These are phyloP conservation scores for Fusarium tanahbumbuense DNA, from an alignment of 2,329 filamentous ascomycete genomes.

Conservation along the genomic window DNA sequence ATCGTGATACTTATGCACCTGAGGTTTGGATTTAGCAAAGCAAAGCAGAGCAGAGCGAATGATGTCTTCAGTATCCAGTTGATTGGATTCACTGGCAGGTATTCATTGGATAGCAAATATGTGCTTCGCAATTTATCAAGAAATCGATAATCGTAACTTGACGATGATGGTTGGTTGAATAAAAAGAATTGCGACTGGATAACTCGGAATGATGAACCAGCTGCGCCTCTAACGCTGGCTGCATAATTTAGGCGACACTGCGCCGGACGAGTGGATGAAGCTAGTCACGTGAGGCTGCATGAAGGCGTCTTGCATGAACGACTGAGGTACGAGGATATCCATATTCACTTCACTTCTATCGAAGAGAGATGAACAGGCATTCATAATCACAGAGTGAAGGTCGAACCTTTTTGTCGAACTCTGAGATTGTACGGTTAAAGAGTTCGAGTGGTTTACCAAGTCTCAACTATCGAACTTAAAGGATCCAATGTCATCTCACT, in stretches of 20 bases:
- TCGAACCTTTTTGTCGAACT: background rate
- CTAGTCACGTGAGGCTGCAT: constrained; percentile 11
- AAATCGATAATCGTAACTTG: constrained; percentile 6
- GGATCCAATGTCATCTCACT: background rate
- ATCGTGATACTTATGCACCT: constrained; percentile 57
- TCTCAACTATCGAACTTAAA: no score
- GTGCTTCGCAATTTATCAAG: constrained; percentile 25
- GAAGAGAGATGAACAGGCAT: background rate
- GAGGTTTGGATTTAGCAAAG: constrained; percentile 48
- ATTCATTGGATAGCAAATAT: constrained; percentile 39
- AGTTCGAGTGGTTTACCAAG: no score
- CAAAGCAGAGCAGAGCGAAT: constrained; percentile 14
- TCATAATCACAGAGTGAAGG: background rate
- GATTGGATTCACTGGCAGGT: constrained; percentile 19
- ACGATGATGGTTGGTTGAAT: constrained; percentile 2
- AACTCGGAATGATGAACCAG: constrained; percentile 23
- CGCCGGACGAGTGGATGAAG: background rate
- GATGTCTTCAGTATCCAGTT: constrained; percentile 24
- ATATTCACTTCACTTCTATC: background rate
- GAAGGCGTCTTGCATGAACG: background rate
- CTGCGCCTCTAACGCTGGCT: constrained; percentile 33
- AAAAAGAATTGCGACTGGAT: constrained; percentile 10
- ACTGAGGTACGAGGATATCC: background rate
- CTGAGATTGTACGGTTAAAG: background rate
- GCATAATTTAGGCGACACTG: constrained; percentile 19